Base-by-base conservation (phyloP, 345 rosid species). In the Arabis hirsuta region DNA sequence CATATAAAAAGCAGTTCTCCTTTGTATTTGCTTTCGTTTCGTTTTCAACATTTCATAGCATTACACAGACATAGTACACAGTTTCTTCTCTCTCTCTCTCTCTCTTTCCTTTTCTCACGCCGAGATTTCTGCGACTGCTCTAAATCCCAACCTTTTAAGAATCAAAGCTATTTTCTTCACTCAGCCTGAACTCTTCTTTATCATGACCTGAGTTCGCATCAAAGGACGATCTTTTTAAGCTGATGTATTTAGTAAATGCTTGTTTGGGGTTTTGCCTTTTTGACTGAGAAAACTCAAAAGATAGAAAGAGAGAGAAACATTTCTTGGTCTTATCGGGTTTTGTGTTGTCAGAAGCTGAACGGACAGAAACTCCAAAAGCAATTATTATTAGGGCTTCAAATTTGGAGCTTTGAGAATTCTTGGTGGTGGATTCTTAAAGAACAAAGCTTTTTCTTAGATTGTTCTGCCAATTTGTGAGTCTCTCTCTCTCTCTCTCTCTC, bases 401-500 rank as follows among this genome's bases (percentile, higher is more conserved):
- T 71, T 75, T 61, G 63, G 79, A 73, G 67, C 73, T 81, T 78
- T 65, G 56, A 38, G 26, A 78, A 55, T 65, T 76, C 20, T 62
- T 32, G 13, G 55, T 70, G 41, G 26, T 76, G 54, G 52, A 4
- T 70, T 55, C 47, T 56, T n/a, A 13, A 47, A 55, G 24, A 47
- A 12, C 54, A 48, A 55, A 71, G 81, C 82, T 70, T 75, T 74
- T 62, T 69, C 12, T 69, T 55, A 52, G 45, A 31, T 44, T 74
- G 47, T 45, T 57, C 63, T 65, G 81, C 77, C 78, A 77, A 48
- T 80, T 86, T 87, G 84, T 52, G 65, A 66, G 66, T 67, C 61
- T 72, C 13, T 55, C 61, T 67, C 73, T 73, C 42, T 54, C 73
- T 71, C 76, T 76, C 64, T 83, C 81, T 86, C 59, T 43, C 55